These are phyloP conservation scores for Friedmanniomyces endolithicus DNA, from an alignment of 495 filamentous ascomycete species.

Conservation along the genomic window DNA sequence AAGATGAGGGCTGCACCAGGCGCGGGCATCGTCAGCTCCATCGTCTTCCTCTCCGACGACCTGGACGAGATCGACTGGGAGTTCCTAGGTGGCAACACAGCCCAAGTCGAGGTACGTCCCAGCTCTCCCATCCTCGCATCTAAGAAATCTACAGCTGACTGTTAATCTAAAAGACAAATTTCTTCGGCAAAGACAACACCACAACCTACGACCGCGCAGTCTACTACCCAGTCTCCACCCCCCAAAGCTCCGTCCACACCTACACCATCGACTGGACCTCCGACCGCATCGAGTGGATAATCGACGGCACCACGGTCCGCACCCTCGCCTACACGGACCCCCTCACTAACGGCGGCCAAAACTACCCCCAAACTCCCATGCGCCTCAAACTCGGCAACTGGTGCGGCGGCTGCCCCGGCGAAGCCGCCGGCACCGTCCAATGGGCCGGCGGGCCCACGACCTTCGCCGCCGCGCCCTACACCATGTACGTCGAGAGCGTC, in stretches of 20 bases:
- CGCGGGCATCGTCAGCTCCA: constrained; percentile 65
- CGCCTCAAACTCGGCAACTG: constrained; percentile 71
- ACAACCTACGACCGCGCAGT: constrained; percentile 50
- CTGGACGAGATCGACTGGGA: constrained; percentile 90
- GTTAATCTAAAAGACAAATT: constrained; percentile 52
- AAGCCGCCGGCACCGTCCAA: constrained; percentile 37
- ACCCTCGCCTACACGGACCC: constrained; percentile 53
- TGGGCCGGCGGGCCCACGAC: constrained; percentile 76
- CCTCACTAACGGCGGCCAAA: constrained; percentile 40
- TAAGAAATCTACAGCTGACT: constrained; percentile 31
- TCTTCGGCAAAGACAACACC: constrained; percentile 74
- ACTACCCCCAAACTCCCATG: constrained; percentile 81
- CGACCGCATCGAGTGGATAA: constrained; percentile 55
- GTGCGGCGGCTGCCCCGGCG: constrained; percentile 63
- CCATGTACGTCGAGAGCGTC: constrained; percentile 61
- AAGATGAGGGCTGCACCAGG: constrained; percentile 61
- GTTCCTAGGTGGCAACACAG: constrained; percentile 45
- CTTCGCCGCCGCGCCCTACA: constrained; percentile 57
- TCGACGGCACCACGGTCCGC: constrained; percentile 57
- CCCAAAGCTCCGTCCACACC: constrained; percentile 54
- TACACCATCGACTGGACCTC: constrained; percentile 79
- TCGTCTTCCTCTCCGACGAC: constrained; percentile 72
- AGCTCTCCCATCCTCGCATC: not conserved
- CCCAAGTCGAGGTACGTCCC: constrained; percentile 55
- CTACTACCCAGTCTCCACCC: constrained; percentile 42